A percentile compares a stretch with the other conserved stretches of the same genome.
These are phyloP conservation scores for Colletotrichum sp. DNA, from an alignment of 2,329 filamentous ascomycete species.

Conservation along the genomic window DNA sequence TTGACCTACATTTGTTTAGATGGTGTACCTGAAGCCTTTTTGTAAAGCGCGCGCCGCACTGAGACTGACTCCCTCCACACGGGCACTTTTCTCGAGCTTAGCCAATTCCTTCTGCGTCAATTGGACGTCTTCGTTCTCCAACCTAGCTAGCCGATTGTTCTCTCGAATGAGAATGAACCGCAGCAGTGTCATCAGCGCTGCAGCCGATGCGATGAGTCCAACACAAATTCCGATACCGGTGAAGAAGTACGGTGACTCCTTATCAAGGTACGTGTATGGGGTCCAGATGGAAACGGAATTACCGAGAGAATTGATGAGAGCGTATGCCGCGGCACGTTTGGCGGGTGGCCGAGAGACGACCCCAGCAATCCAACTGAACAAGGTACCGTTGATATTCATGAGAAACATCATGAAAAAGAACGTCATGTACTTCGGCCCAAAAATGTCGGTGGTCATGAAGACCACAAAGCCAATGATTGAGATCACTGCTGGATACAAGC, in stretches of 20 bases:
- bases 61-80: conserved; percentile 55
- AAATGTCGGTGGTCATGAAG: conserved; percentile 56
- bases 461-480: conserved; percentile 36
- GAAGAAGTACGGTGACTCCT: conserved; percentile 41
- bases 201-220: conserved; percentile 36
- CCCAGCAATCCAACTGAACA: conserved; percentile 54
- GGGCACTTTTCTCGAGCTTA: conserved; percentile 53
- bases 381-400: conserved; percentile 57
- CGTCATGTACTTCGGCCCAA: conserved; percentile 59
- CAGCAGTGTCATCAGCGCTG: conserved; percentile 40
- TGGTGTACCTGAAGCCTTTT: conserved; percentile 59
- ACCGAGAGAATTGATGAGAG: conserved; percentile 59
- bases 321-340: conserved; percentile 59
- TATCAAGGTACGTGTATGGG: conserved; percentile 49
- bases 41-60: conserved; percentile 54
- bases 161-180: conserved; percentile 35
- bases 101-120: conserved; percentile 51
- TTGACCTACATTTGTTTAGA: conserved; percentile 30
- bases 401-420: conserved; percentile 62
- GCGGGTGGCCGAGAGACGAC: conserved; percentile 56
- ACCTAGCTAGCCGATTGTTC: conserved; percentile 53
- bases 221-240: conserved; percentile 47
- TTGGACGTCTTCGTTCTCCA: conserved; percentile 52
- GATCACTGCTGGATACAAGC: background rate
- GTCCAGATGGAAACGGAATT: conserved; percentile 60